Evolutionary conservation across 2,329 filamentous ascomycete species (phyloP).

Genomic region (Monilinia polystroma): DNA sequence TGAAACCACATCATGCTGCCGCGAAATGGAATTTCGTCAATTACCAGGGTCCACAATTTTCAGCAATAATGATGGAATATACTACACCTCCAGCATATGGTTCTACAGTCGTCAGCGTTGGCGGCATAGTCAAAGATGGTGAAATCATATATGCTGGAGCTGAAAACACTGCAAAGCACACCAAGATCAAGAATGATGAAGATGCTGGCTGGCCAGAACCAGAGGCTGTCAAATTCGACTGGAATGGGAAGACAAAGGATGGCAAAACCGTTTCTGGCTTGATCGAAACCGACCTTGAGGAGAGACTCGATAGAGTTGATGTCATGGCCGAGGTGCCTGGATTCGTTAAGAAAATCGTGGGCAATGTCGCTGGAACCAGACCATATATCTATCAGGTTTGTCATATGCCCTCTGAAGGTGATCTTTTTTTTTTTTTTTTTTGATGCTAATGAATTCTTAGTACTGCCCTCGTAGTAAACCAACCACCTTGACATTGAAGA

Average conservation of each 20-base stretch:
- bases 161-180: constrained; percentile 65
- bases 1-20: constrained; percentile 98
- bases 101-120: constrained; percentile 77
- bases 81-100: constrained; percentile 93
- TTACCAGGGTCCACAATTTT: constrained; percentile 85
- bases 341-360: constrained; percentile 92
- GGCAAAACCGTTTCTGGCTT: constrained; percentile 69
- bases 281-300: constrained; percentile 67
- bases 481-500: constrained; percentile 76
- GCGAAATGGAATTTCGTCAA: constrained; percentile 90
- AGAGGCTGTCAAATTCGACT: constrained; percentile 69
- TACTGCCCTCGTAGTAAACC: constrained; percentile 65
- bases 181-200: constrained; percentile 65
- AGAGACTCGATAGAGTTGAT: constrained; percentile 78
- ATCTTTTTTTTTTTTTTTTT: not conserved
- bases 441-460: constrained; percentile 47
- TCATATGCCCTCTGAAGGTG: constrained; percentile 21
- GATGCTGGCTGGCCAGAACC: constrained; percentile 91
- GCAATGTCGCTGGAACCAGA: constrained; percentile 83
- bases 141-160: constrained; percentile 74
- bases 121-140: constrained; percentile 76
- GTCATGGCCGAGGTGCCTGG: constrained; percentile 95
- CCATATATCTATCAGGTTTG: constrained; percentile 95
- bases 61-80: constrained; percentile 92
- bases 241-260: constrained; percentile 76